phyloP scores from a whole-genome alignment of 768 basidiomycete species.

The Leucosporidium scottii region DNA sequence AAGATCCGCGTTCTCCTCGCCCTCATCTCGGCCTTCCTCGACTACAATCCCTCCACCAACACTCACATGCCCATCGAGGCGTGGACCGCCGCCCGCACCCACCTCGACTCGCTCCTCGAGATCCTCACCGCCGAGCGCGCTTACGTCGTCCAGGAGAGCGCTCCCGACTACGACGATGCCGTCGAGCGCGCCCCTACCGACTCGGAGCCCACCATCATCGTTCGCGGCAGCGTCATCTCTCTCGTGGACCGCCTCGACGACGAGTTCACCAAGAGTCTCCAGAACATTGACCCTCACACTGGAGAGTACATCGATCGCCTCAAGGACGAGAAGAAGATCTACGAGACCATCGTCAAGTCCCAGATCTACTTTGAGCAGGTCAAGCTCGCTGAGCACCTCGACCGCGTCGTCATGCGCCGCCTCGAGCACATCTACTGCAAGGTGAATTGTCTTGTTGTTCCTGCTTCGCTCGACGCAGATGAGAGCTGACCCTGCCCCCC shows the following conservation, averaged over 20 bases:
- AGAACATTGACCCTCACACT: conserved; percentile 97
- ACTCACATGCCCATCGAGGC: conserved; percentile 78
- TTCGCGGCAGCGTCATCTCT: conserved; percentile 92
- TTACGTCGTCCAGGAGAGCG: conserved; percentile 76
- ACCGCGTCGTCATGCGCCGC: conserved; percentile 85
- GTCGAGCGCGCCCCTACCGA: conserved; percentile 66
- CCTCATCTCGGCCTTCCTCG: conserved; percentile 88
- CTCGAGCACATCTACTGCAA: conserved; percentile 98
- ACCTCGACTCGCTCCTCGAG: conserved; percentile 79
- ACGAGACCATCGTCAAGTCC: conserved; percentile 84
- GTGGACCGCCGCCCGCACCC: conserved; percentile 77
- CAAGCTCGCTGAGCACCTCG: conserved; percentile 65
- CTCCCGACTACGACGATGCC: conserved; percentile 85
- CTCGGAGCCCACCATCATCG: conserved; percentile 64
- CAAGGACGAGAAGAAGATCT: conserved; percentile 90
- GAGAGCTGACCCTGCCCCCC: background rate
- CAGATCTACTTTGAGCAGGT: conserved; percentile 85
- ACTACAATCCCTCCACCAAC: conserved; percentile 82
- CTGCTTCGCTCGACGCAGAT: background rate
- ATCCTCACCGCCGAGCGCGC: conserved; percentile 60
- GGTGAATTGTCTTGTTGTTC: conserved; percentile 48
- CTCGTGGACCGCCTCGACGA: conserved; percentile 95
- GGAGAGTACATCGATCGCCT: conserved; percentile 97
- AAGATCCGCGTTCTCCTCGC: conserved; percentile 89
- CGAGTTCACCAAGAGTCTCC: conserved; percentile 93